These are phyloP conservation scores for Glutinoglossum americanum DNA, from an alignment of 495 filamentous ascomycete species.

Conservation along the genomic window DNA sequence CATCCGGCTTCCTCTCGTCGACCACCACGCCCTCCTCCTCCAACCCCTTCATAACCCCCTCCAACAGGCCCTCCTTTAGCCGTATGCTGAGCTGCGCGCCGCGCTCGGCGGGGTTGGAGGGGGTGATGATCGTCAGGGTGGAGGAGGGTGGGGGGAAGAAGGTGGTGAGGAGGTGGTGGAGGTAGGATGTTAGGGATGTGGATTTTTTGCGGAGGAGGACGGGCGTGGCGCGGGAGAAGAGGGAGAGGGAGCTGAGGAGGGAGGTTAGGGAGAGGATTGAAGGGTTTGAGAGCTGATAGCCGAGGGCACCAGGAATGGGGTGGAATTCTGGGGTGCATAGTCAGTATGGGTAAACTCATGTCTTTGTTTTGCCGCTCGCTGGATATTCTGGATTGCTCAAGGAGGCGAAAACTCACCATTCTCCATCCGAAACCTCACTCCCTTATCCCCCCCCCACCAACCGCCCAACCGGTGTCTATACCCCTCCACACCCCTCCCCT, in stretches of 20 bases:
- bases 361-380: no score
- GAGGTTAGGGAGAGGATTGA: slow-evolving; percentile 44
- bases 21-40: slow-evolving; percentile 54
- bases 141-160: slow-evolving; percentile 4
- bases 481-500: slow-evolving; percentile 14
- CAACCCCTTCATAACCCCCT: slow-evolving; percentile 42
- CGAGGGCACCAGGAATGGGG: slow-evolving; percentile 46
- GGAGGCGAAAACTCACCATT: slow-evolving; percentile 24
- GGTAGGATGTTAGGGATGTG: slow-evolving; percentile 51
- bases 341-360: neutral
- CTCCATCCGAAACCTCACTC: slow-evolving; percentile 55
- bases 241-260: slow-evolving; percentile 51
- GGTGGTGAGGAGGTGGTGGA: slow-evolving; percentile 40
- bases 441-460: slow-evolving; percentile 77
- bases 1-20: slow-evolving; percentile 78
- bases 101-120: slow-evolving; percentile 41
- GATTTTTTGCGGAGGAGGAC: slow-evolving; percentile 49
- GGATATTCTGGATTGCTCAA: no score
- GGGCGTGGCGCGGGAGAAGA: slow-evolving; percentile 58
- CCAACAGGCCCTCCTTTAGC: slow-evolving; percentile 44
- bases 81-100: slow-evolving; percentile 75
- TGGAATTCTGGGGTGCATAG: slow-evolving; percentile 43
- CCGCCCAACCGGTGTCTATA: slow-evolving; percentile 47
- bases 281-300: slow-evolving; percentile 51
- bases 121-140: slow-evolving; percentile 70